Conservation (phyloP, 805 yeast genomes). For the Candida orba region DNA sequence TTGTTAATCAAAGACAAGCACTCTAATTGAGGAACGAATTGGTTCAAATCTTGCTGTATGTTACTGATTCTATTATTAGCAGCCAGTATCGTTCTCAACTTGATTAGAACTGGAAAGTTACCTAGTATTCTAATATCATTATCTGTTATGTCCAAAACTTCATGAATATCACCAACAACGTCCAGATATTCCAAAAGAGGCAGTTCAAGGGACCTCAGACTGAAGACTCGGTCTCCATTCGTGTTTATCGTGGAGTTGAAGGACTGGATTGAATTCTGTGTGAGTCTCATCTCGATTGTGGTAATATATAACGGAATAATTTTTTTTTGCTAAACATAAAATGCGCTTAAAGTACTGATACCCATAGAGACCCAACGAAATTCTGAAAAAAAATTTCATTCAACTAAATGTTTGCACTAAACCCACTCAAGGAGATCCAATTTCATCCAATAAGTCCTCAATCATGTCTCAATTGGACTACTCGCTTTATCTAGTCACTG, state of each 20-base stretch:
- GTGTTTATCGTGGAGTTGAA: conserved; percentile 44
- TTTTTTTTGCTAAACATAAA: neutral
- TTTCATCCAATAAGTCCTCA: conserved; percentile 16
- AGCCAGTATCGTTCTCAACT: conserved; percentile 46
- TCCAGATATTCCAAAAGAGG: conserved; percentile 39
- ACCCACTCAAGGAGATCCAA: no score
- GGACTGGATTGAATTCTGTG: conserved; percentile 39
- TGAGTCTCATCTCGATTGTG: conserved; percentile 42
- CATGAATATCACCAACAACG: conserved; percentile 32
- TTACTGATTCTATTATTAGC: conserved; percentile 53
- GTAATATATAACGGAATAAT: neutral
- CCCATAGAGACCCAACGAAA: neutral
- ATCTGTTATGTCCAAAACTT: conserved; percentile 65
- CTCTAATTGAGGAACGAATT: conserved; percentile 39
- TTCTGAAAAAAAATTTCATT: neutral
- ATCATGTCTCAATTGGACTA: conserved; percentile 28
- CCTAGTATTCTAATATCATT: conserved; percentile 58
- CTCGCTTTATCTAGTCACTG: conserved; percentile 72
- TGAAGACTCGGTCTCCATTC: conserved; percentile 34
- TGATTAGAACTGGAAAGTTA: conserved; percentile 37
- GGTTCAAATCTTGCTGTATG: conserved; percentile 30
- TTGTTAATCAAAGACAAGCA: conserved; percentile 48
- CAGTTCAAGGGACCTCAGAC: conserved; percentile 33
- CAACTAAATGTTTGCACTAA: neutral
- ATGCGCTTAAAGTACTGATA: conserved; percentile 3